These are phyloP conservation scores for Phytopythium boreale DNA, from an alignment of 352 stramenopile species.

Conservation along the genomic window DNA sequence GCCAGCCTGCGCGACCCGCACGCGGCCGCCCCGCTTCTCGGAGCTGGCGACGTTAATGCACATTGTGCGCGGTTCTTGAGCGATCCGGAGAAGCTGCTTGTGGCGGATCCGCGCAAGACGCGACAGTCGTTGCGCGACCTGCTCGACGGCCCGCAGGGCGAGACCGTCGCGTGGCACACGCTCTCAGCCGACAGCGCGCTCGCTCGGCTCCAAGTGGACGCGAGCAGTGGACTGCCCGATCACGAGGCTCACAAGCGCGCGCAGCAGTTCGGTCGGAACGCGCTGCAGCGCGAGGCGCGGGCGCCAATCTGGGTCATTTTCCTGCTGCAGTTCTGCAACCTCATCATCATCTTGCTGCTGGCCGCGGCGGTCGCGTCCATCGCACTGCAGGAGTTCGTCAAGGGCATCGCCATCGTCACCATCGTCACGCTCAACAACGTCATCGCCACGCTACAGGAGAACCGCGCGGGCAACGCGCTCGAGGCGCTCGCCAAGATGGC, in stretches of 20 bases:
- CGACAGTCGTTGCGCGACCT: conserved; percentile 28
- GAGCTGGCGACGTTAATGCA: background rate
- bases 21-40: background rate
- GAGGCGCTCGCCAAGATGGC: conserved; percentile 31
- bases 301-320: conserved; percentile 27
- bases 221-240: conserved; percentile 10
- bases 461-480: conserved; percentile 28
- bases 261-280: conserved; percentile 18
- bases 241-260: conserved; percentile 17
- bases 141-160: conserved; percentile 25
- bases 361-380: conserved; percentile 32
- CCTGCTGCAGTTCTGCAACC: conserved; percentile 36
- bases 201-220: conserved; percentile 26
- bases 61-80: conserved; percentile 33
- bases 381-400: conserved; percentile 33
- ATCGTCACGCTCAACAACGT: conserved; percentile 40
- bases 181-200: conserved; percentile 24
- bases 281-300: conserved; percentile 21
- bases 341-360: conserved; percentile 38
- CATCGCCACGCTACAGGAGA: conserved; percentile 36
- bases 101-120: conserved; percentile 28
- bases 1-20: conserved; percentile 13
- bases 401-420: conserved; percentile 32
- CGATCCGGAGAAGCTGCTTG: conserved; percentile 32
- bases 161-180: conserved; percentile 24